Evolutionary conservation across 2,329 filamentous ascomycete species (phyloP).

Genomic region (Penicillium sp.): DNA sequence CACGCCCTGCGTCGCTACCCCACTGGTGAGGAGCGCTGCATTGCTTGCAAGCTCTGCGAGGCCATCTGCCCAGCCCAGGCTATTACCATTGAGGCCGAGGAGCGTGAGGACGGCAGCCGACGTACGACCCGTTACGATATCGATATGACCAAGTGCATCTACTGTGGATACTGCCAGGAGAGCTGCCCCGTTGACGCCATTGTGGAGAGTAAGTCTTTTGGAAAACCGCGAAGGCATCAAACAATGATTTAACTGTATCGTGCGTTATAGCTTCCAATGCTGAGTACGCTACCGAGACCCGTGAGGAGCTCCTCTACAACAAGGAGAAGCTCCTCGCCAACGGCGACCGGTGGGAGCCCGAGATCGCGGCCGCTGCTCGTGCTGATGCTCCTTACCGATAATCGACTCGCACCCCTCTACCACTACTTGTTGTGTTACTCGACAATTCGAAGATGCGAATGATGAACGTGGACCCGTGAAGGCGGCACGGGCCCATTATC

Average conservation of each 20-base stretch:
- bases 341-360: constrained; percentile 97
- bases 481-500: constrained; percentile 16
- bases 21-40: constrained; percentile 97
- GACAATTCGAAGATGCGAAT: constrained; percentile 10
- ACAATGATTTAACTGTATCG: constrained; percentile 16
- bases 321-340: constrained; percentile 92
- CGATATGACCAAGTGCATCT: constrained; percentile 99
- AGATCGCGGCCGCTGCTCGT: constrained; percentile 87
- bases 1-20: constrained; percentile 96
- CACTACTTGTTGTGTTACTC: constrained; percentile 3
- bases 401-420: constrained; percentile 30
- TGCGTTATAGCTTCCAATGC: constrained; percentile 65
- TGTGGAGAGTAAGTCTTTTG: constrained; percentile 67
- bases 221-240: background rate
- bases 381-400: constrained; percentile 93
- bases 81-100: constrained; percentile 98
- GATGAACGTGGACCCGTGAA: constrained; percentile 15
- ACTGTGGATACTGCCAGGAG: constrained; percentile 99
- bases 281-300: constrained; percentile 76
- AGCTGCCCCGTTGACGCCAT: constrained; percentile 98
- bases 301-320: constrained; percentile 96
- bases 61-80: constrained; percentile 97
- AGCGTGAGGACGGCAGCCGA: constrained; percentile 93
- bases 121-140: constrained; percentile 98
- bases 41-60: constrained; percentile 99